Evolutionary conservation across 2,329 filamentous ascomycete genomes (phyloP).

Genomic region (Cercospora sp.): DNA sequence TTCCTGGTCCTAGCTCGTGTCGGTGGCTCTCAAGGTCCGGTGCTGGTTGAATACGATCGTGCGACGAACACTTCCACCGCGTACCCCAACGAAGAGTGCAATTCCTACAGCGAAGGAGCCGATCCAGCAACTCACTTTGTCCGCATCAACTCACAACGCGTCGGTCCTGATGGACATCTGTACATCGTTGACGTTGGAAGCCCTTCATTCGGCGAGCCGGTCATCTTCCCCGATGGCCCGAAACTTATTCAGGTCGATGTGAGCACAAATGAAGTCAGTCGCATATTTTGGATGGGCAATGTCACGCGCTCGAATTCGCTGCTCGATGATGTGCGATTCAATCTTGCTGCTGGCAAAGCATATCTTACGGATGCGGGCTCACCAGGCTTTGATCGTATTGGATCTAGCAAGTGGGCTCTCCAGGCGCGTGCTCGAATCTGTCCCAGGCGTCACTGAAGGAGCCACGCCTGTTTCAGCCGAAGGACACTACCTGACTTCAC

Average conservation of each 20-base stretch:
- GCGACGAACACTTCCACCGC: conserved; percentile 26
- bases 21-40: conserved; percentile 5
- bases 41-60: conserved; percentile 7
- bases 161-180: conserved; percentile 39
- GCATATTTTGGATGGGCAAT: conserved; percentile 40
- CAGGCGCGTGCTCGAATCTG: conserved; percentile 34
- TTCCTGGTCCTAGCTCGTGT: conserved; percentile 15
- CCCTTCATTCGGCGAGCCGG: conserved; percentile 32
- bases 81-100: conserved; percentile 36
- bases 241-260: conserved; percentile 42
- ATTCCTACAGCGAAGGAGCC: conserved; percentile 33
- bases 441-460: conserved; percentile 28
- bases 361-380: conserved; percentile 34
- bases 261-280: conserved; percentile 38
- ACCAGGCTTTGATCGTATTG: conserved; percentile 22
- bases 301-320: conserved; percentile 30
- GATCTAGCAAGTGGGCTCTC: conserved; percentile 24
- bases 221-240: conserved; percentile 31
- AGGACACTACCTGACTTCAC: conserved; percentile 29
- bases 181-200: conserved; percentile 40
- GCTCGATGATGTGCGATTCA: conserved; percentile 42
- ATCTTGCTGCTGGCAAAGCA: conserved; percentile 30
- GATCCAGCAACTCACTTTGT: conserved; percentile 30
- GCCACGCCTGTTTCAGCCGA: conserved; percentile 38
- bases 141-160: conserved; percentile 31